phyloP scores from a whole-genome alignment of 2,329 filamentous ascomycete genomes.

The Fusarium nematophilum region DNA sequence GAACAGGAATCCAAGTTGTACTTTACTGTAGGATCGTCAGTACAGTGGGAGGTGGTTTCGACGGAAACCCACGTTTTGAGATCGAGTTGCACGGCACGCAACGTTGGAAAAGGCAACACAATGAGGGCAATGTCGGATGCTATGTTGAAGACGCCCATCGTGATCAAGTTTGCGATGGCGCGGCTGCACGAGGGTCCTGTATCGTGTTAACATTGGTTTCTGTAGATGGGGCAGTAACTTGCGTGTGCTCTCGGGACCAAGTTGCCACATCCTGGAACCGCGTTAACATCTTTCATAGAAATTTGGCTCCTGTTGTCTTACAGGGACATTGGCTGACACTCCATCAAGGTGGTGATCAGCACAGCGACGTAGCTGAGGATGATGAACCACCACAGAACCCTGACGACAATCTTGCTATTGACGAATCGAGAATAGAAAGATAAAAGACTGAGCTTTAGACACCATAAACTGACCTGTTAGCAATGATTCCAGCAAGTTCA shows the following conservation, averaged over 20 bases:
- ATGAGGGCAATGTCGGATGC: conserved; percentile 44
- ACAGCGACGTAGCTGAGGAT: conserved; percentile 35
- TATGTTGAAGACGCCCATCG: conserved; percentile 43
- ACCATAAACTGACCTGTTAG: conserved; percentile 40
- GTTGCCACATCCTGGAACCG: conserved; percentile 30
- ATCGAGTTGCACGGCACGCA: conserved; percentile 20
- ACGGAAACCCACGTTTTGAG: conserved; percentile 5
- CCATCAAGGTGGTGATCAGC: conserved; percentile 36
- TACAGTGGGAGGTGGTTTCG: background rate
- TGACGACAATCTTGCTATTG: conserved; percentile 31
- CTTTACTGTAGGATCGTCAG: conserved; percentile 7
- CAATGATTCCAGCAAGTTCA: background rate
- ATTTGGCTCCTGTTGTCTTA: conserved; percentile 3
- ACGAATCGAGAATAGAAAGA: conserved; percentile 46
- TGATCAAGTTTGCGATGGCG: conserved; percentile 40
- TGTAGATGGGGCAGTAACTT: background rate
- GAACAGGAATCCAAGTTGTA: conserved; percentile 38
- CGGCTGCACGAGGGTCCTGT: conserved; percentile 30
- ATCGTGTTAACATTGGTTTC: conserved; percentile 3
- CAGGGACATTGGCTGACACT: conserved; percentile 41
- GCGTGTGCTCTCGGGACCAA: background rate
- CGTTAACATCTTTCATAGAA: fast-evolving
- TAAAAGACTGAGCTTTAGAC: conserved; percentile 42
- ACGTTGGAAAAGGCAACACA: conserved; percentile 42
- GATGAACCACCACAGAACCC: conserved; percentile 33